Evolutionary conservation across 257 asterid genomes (phyloP), one percentile per base, ranked within the genome.

Genomic region (Craterostigma plantagineum): DNA sequence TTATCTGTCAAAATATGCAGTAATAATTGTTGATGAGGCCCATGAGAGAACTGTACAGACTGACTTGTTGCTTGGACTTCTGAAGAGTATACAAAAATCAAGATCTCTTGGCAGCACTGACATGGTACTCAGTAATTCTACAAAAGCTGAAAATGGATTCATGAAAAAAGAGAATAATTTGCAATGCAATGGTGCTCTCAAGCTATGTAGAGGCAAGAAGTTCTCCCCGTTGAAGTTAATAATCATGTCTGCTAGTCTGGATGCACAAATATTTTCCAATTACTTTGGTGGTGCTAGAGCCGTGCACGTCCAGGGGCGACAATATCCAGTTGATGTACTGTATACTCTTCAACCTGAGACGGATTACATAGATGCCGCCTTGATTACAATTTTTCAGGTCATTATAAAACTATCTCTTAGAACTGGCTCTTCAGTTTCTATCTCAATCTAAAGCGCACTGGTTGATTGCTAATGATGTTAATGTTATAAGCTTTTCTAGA

Each of bases 31-130:
- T 38, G 98, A 87, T 42, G 98, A 87, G 71, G 95, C 98, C 53
- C 98, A 87, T 53, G 93, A 87, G 83, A 77, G 98, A 65, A 87
- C 98, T 27, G 72, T 87, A 45, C 98, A 87, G 61, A 87, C 98
- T 49, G 98, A 87, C 70, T 93, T 87, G 39, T 68, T 87, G 61
- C 95, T 87, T 43, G 93, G 98, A 46, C 64, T 87, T 64, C 56
- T 87, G 69, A 87, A 87, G 77, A 66, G 58, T 42, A 85, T 87
- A 57, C 94, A 79, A 55, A 73, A 72, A 50, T 63, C 60, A 41
- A 87, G 97, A 75, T 76, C 75, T 33, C 52, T 41, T 52, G 59
- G 66, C 58, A 67, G 55, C 49, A 34, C 42, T 35, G 56, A 68
- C 45, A 50, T 36, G 16, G 49, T 35, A 9, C 38, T 55, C 56